Evolutionary conservation across 208 protist genomes (phyloP), one percentile per base, ranked within the genome.

Genomic region (Blechomonas ayalai): DNA sequence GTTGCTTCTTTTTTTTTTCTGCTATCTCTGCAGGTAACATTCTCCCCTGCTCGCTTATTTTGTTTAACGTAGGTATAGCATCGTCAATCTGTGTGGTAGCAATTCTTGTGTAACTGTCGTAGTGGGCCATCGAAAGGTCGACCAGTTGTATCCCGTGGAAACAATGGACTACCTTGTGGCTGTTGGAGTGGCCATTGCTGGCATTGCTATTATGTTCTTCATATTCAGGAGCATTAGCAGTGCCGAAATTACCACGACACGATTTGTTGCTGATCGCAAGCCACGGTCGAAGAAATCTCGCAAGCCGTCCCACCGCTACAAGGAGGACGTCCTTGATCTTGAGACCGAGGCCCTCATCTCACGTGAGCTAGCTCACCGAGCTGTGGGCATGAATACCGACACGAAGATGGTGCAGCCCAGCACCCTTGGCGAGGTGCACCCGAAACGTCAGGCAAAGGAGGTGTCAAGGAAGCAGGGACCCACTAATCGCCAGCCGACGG

Each of bases 151-250:
- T n/a, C 13, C 16, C 5, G n/a, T 10, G 24, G 1, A 8, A 28
- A 82, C 75, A 62, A 46, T 90, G 23, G 81, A 90, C 28, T 84
- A 77, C 47, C 63, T 86, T 41, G 64, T 86, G 52, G 76, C 73
- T 4, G 49, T 86, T 48, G 70, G 54, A 18, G 64, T 76, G 8
- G 76, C 73, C 41, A 41, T 86, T 2, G 42, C 73, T 13, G 77
- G 61, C 41, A 52, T 84, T 46, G 33, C 67, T n/a, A 47, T 82
- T 35, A 74, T 90, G 43, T 77, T 69, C 54, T 73, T 73, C 52
- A 68, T 84, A 37, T 90, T 90, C 50, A 54, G 55, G 28, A 74
- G 52, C 59, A 75, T 85, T 47, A 71, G 45, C 42, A 61, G 45
- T 29, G 26, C 51, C 0, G 66, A 86, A 4, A 42, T 79, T 2